Base-by-base conservation (phyloP, 768 basidiomycete genomes). In the Boletus sp. region DNA sequence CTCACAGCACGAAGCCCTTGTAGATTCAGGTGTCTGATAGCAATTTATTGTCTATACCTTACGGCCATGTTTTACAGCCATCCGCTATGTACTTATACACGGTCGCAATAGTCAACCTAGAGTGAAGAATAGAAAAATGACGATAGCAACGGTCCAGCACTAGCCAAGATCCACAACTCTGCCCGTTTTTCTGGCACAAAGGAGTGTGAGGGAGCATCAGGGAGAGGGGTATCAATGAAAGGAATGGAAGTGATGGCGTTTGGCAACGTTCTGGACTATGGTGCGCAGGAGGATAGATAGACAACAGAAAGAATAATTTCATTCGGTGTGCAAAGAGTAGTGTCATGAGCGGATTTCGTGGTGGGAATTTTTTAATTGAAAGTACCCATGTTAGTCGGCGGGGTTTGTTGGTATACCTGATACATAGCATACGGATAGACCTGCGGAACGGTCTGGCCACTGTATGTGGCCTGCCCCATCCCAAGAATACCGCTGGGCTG, bases 341-440 rank as follows among this genome's bases (percentile, higher is more conserved):
- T 65, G 74, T 83, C 82, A 64, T 83, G 69, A 78, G 63, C 61
- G 58, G 65, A 39, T 55, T 68, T 75, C 73, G 71, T 75, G 50
- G 54, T 58, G 20, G 50, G 53, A 41, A 2, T 5, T 44, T 12
- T 68, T 85, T 77, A 87, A 62, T 85, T 85, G 81, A 86, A 92
- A 50, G 86, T 69, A 66, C 90, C 89, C 85, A 91, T 88, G 56
- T 73, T 74, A 73, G 88, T 87, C 61, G 83, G 82, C 20, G 85
- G 83, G 62, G 82, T 85, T 74, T 89, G 86, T 71, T 88, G 88
- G 73, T 92, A 92, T 70, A 88, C 78, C 74, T 87, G 86, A 69
- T 90, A 90, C 88, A 91, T 86, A 37, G 69, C 56, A 77, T 91
- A 92, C 56, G 89, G 85, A 70, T 91, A 91, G 60, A 87, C 72